Conservation (phyloP, 768 basidiomycete genomes). For the Rhizopogon vinicolor region DNA sequence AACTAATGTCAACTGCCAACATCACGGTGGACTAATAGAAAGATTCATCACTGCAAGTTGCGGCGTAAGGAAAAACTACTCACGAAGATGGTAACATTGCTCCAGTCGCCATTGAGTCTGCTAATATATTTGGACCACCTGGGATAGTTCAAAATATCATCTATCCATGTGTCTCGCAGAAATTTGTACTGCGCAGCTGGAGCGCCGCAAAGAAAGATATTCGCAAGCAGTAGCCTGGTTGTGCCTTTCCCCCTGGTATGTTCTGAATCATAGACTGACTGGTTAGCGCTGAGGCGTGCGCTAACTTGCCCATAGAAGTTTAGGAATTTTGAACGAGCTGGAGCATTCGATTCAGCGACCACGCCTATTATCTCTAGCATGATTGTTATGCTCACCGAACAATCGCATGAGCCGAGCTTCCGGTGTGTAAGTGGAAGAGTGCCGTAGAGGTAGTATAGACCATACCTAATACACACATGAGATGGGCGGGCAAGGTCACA, state of each 20-base stretch:
- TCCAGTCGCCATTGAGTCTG: constrained; percentile 3
- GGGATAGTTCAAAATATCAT: neutral
- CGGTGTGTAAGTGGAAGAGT: neutral
- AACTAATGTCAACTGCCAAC: constrained; percentile 47
- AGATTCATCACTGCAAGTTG: neutral
- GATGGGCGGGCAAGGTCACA: constrained; percentile 1
- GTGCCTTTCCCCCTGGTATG: constrained; percentile 12
- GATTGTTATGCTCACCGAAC: constrained; percentile 2
- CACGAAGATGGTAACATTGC: constrained; percentile 3
- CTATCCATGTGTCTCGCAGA: neutral
- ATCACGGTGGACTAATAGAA: constrained; percentile 40
- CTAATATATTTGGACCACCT: constrained; percentile 1
- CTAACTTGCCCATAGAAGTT: constrained; percentile 33
- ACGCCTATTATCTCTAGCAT: constrained; percentile 2
- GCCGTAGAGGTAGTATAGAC: neutral
- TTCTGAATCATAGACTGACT: constrained; percentile 16
- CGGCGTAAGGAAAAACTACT: neutral
- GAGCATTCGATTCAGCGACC: neutral
- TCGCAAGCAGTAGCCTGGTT: neutral
- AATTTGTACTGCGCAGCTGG: neutral
- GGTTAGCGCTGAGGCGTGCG: constrained; percentile 26
- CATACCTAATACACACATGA: constrained; percentile 3
- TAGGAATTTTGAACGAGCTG: constrained; percentile 26
- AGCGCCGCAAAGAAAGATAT: neutral
- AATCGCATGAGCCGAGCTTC: constrained; percentile 2